Percentiles rank a stretch among this genome's conserved stretches.
phyloP scores from a whole-genome alignment of 2,329 filamentous ascomycete genomes.

The Pseudopyricularia javanii region DNA sequence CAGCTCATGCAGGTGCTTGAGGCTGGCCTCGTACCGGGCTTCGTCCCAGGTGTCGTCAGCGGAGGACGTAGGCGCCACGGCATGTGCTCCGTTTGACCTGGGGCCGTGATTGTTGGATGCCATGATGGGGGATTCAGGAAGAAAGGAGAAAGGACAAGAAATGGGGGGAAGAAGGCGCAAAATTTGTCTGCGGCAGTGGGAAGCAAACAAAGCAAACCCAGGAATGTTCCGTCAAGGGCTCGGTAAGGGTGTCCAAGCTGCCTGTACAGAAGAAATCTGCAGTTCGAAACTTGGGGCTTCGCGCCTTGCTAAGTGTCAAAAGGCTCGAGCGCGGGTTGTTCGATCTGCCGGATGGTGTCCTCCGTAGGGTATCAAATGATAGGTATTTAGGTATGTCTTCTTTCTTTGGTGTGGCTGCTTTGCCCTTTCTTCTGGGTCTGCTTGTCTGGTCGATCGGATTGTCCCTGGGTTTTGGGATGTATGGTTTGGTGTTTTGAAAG shows the following conservation, averaged over 20 bases:
- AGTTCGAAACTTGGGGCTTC: not conserved
- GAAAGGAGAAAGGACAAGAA: no score
- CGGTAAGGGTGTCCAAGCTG: not conserved
- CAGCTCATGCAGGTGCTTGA: slow-evolving; percentile 39
- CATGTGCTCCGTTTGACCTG: slow-evolving; percentile 1
- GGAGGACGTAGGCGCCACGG: not conserved
- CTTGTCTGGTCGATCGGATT: no score
- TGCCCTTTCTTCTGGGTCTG: no score
- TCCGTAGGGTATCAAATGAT: not conserved
- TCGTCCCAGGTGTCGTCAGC: slow-evolving; percentile 29
- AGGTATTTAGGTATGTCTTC: not conserved
- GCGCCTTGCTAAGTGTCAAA: not conserved
- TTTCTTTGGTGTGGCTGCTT: not conserved
- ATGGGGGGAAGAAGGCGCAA: no score
- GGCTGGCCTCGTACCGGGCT: slow-evolving; percentile 32
- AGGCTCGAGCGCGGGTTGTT: not conserved
- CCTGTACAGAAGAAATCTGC: not conserved
- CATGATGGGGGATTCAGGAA: slow-evolving; percentile 3
- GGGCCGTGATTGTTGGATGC: slow-evolving; percentile 3
- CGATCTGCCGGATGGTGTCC: not conserved
- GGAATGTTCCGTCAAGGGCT: not conserved
- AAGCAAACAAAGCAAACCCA: no score
- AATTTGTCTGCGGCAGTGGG: no score
- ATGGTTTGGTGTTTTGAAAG: no score
- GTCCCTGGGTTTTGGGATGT: no score